Conservation (phyloP, 768 basidiomycete species). For the Agaricus sinodeliciosus region DNA sequence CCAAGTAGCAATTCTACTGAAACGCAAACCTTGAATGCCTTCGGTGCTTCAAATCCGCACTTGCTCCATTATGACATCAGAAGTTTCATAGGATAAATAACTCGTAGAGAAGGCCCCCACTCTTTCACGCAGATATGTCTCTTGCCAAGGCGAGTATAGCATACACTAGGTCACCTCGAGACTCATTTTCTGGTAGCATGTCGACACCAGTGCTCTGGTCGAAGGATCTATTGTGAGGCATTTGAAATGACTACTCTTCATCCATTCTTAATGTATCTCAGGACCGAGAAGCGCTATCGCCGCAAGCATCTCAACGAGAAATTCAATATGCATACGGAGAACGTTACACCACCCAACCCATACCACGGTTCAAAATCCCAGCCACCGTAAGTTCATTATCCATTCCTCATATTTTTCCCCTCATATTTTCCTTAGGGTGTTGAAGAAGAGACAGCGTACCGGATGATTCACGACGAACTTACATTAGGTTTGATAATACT, state of each 20-base stretch:
- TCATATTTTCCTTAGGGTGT: slow-evolving; percentile 37
- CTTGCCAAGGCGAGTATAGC: slow-evolving; percentile 46
- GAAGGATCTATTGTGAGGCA: slow-evolving; percentile 41
- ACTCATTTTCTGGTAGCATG: slow-evolving; percentile 35
- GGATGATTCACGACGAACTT: slow-evolving; percentile 56
- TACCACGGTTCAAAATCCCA: slow-evolving; percentile 66
- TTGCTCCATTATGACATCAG: slow-evolving; percentile 4
- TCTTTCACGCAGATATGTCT: slow-evolving; percentile 35
- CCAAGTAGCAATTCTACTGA: too few relatives aligned
- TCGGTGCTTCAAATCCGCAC: too few relatives aligned
- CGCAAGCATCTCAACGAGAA: slow-evolving; percentile 16
- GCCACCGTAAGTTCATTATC: slow-evolving; percentile 31
- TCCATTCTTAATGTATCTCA: not conserved
- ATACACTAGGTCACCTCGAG: not conserved
- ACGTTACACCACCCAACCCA: slow-evolving; percentile 57
- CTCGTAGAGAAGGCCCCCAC: not conserved
- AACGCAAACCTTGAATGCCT: too few relatives aligned
- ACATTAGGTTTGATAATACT: slow-evolving; percentile 39
- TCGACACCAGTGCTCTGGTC: slow-evolving; percentile 64
- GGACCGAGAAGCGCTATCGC: slow-evolving; percentile 20
- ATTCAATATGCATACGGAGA: slow-evolving; percentile 46
- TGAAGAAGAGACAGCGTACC: slow-evolving; percentile 46
- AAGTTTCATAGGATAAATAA: not conserved
- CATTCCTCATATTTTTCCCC: not conserved
- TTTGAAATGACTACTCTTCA: not conserved